A percentile compares a stretch with the other conserved stretches of the same genome.
Conservation (phyloP, 2,329 filamentous ascomycete species). For the Colletotrichum sp. region DNA sequence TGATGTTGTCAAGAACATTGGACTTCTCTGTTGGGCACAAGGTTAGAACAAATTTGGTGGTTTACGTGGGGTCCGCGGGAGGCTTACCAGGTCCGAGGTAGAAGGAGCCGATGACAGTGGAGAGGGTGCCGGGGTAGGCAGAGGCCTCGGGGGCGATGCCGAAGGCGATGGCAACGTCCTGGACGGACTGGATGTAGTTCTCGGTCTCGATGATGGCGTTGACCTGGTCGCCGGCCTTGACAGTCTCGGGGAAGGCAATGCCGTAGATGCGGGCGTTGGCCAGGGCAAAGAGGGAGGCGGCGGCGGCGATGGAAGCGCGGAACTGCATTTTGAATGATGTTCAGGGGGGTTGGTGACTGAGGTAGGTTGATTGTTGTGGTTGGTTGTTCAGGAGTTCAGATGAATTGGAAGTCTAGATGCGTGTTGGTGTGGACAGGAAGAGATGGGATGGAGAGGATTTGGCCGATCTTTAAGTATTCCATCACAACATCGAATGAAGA, state of each 20-base stretch:
- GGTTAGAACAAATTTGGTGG: no score
- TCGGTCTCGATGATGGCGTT: slow-evolving; percentile 41
- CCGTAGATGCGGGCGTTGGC: slow-evolving; percentile 46
- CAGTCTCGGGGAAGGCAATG: slow-evolving; percentile 44
- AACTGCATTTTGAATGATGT: slow-evolving; percentile 22
- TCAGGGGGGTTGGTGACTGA: neutral
- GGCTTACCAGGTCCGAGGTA: slow-evolving; percentile 41
- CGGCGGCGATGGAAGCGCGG: slow-evolving; percentile 26
- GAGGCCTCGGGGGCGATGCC: slow-evolving; percentile 33
- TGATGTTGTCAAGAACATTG: slow-evolving; percentile 30
- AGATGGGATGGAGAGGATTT: neutral
- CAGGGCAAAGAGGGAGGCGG: slow-evolving; percentile 25
- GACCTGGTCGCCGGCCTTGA: slow-evolving; percentile 38
- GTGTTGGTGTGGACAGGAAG: neutral
- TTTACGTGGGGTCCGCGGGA: neutral
- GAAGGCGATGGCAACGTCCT: slow-evolving; percentile 49
- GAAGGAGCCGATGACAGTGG: slow-evolving; percentile 27
- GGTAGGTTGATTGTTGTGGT: no score
- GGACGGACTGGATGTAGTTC: slow-evolving; percentile 49
- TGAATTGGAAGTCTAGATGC: neutral
- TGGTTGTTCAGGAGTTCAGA: neutral
- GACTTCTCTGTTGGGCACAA: slow-evolving; percentile 24
- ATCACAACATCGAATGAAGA: neutral
- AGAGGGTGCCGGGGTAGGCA: slow-evolving; percentile 30
- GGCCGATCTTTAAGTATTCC: neutral